A percentile compares a stretch with the other conserved stretches of the same genome.
These are phyloP conservation scores for Mycosphaerella arachidis DNA, from an alignment of 2,329 filamentous ascomycete species.

Conservation along the genomic window DNA sequence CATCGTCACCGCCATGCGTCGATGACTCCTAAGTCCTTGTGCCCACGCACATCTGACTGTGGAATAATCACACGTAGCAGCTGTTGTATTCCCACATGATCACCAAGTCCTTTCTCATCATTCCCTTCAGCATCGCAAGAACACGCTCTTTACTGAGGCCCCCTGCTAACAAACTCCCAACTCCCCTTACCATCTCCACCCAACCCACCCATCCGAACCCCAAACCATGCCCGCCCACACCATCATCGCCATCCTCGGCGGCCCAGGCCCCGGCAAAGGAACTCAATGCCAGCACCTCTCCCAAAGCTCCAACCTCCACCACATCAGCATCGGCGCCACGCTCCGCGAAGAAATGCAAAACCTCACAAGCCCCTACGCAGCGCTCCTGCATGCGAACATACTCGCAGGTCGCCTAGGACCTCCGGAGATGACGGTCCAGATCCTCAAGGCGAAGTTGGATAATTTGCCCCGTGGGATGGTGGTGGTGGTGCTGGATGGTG, in stretches of 20 bases:
- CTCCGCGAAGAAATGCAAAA: background rate
- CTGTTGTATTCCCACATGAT: too few species aligned
- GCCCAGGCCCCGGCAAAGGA: constrained; percentile 33
- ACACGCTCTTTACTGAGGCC: too few species aligned
- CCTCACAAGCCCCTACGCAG: background rate
- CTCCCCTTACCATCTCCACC: too few species aligned
- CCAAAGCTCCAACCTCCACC: background rate
- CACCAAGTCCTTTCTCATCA: too few species aligned
- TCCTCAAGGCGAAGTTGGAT: background rate
- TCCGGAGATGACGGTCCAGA: background rate
- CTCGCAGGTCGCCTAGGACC: background rate
- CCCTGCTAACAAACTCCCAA: too few species aligned
- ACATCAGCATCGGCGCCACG: background rate
- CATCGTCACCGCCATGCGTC: too few species aligned
- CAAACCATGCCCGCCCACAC: background rate
- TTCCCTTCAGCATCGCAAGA: too few species aligned
- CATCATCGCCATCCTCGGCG: background rate
- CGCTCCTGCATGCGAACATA: background rate
- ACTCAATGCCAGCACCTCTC: constrained; percentile 22
- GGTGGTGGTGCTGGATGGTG: background rate
- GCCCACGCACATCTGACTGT: too few species aligned
- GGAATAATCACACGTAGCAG: too few species aligned
- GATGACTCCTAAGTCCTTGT: too few species aligned
- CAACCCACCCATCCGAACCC: too few species aligned
- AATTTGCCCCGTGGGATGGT: background rate